phyloP scores from a whole-genome alignment of 148 eudicot genomes.

The Cornus kousa region DNA sequence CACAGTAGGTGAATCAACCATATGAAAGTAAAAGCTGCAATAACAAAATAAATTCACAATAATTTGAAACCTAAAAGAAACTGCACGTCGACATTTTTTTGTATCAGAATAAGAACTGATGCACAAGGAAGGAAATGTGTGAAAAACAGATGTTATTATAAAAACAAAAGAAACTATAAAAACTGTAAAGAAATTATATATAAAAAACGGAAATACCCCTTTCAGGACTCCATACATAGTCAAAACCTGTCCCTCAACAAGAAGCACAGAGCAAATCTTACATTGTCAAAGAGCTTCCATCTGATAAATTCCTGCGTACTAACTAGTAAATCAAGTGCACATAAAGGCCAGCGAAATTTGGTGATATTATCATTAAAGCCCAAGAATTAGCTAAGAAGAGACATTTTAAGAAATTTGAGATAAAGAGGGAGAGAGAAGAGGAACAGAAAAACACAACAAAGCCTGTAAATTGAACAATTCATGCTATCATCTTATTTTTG shows the following conservation, averaged over 20 bases:
- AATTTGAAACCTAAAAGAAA: too few relatives aligned
- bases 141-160: neutral
- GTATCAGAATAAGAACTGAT: neutral
- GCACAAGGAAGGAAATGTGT: neutral
- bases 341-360: neutral
- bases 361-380: neutral
- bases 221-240: neutral
- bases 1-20: neutral
- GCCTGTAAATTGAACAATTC: too few relatives aligned
- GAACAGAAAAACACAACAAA: too few relatives aligned
- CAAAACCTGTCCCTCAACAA: neutral
- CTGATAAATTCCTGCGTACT: neutral
- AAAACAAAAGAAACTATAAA: neutral
- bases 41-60: too few relatives aligned
- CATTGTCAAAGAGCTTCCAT: neutral
- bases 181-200: neutral
- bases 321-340: slow-evolving; percentile 1
- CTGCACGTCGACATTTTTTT: too few relatives aligned
- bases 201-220: neutral
- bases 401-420: too few relatives aligned
- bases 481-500: too few relatives aligned
- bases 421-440: too few relatives aligned
- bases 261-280: neutral
- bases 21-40: neutral
- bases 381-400: neutral